Conservation (phyloP, 2,329 filamentous ascomycete species). For the Epichloe gansuensis region DNA sequence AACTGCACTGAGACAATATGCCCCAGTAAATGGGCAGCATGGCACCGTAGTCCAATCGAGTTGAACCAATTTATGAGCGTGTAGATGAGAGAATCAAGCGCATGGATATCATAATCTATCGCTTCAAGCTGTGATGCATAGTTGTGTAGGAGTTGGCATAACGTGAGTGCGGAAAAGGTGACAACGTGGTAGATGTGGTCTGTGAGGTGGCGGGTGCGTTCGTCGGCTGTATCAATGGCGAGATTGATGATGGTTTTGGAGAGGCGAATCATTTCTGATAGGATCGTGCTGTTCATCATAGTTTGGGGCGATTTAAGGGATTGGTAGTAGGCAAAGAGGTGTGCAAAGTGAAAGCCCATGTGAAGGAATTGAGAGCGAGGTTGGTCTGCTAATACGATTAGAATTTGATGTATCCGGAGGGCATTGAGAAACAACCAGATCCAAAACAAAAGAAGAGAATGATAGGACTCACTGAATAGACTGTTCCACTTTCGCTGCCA, state of each 20-base stretch:
- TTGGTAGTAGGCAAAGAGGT: constrained; percentile 14
- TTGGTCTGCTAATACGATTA: constrained; percentile 8
- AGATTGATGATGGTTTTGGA: constrained; percentile 16
- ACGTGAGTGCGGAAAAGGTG: constrained; percentile 15
- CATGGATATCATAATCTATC: constrained; percentile 6
- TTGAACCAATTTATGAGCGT: constrained; percentile 14
- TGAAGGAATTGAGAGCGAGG: constrained; percentile 18
- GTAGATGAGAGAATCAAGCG: constrained; percentile 10
- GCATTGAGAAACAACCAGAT: too few species aligned
- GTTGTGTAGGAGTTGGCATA: constrained; percentile 12
- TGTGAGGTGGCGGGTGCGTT: constrained; percentile 16
- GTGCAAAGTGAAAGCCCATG: constrained; percentile 18
- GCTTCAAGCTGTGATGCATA: constrained; percentile 12
- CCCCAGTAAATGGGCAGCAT: constrained; percentile 14
- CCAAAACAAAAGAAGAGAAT: too few species aligned
- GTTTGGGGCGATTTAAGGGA: constrained; percentile 11
- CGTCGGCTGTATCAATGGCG: constrained; percentile 17
- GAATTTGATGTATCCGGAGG: not conserved
- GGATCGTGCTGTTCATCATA: constrained; percentile 5
- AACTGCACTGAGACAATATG: constrained; percentile 14
- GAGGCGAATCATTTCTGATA: constrained; percentile 14
- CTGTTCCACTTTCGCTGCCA: constrained; percentile 14
- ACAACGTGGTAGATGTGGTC: constrained; percentile 19
- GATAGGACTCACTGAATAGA: constrained; percentile 7
- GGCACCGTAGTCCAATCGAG: constrained; percentile 14